phyloP scores from a whole-genome alignment of 257 asterid genomes.

The Scutellaria barbata region DNA sequence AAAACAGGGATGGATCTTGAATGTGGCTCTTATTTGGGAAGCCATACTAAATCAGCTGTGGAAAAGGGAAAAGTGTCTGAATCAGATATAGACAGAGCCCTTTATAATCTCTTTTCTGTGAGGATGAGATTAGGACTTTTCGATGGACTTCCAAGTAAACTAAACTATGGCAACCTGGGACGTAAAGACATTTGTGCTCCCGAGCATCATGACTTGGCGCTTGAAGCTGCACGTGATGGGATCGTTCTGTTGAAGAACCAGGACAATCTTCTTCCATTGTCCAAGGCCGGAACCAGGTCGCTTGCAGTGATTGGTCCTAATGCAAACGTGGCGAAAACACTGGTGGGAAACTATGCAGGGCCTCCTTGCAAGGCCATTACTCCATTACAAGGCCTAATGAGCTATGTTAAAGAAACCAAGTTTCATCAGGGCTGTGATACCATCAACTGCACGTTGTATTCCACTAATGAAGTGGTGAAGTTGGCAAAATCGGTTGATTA shows the following conservation, averaged over 20 bases:
- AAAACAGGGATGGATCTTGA: slow-evolving; percentile 68
- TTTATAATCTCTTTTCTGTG: slow-evolving; percentile 57
- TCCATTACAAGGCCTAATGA: slow-evolving; percentile 52
- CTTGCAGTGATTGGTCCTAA: slow-evolving; percentile 74
- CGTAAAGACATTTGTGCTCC: slow-evolving; percentile 49
- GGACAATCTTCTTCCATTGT: slow-evolving; percentile 53
- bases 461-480: slow-evolving; percentile 32
- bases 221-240: slow-evolving; percentile 63
- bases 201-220: slow-evolving; percentile 55
- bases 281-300: slow-evolving; percentile 44
- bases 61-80: slow-evolving; percentile 50
- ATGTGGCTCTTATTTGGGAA: slow-evolving; percentile 56
- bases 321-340: slow-evolving; percentile 46
- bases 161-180: slow-evolving; percentile 43
- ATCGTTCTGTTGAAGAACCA: slow-evolving; percentile 70
- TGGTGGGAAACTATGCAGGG: slow-evolving; percentile 69
- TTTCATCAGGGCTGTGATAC: slow-evolving; percentile 55
- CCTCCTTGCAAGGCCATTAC: slow-evolving; percentile 59
- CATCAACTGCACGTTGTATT: slow-evolving; percentile 48
- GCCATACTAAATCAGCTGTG: slow-evolving; percentile 56
- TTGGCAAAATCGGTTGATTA: slow-evolving; percentile 48
- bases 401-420: slow-evolving; percentile 38
- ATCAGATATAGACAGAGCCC: slow-evolving; percentile 67
- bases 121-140: slow-evolving; percentile 75
- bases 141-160: slow-evolving; percentile 51